Conservation (phyloP, 208 protist species). For the Leishmania mexicana region DNA sequence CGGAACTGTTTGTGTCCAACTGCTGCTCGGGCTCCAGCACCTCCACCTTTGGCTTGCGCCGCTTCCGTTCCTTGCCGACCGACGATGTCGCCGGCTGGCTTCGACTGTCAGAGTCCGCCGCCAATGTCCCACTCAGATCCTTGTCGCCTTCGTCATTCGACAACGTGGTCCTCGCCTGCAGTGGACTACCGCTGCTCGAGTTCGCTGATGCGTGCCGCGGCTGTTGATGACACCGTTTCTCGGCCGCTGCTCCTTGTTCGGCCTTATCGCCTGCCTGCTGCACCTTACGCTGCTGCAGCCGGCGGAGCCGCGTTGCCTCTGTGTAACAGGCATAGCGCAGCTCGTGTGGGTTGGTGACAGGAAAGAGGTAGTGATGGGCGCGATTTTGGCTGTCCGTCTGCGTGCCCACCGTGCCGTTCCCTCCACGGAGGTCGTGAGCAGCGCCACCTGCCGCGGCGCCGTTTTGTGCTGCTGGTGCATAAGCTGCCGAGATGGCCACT, state of each 20-base stretch:
- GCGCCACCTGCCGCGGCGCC: not conserved
- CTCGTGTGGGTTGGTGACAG: constrained; percentile 58
- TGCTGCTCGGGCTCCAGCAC: constrained; percentile 24
- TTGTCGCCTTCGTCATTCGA: constrained; percentile 13
- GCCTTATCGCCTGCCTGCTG: constrained; percentile 15
- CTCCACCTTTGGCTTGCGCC: constrained; percentile 21
- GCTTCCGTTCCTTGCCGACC: not conserved
- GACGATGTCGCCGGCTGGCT: not conserved
- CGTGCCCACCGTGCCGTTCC: not conserved
- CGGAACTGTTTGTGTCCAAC: constrained; percentile 10
- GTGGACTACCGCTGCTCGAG: not conserved
- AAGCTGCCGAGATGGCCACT: constrained; percentile 15
- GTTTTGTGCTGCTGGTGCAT: not conserved
- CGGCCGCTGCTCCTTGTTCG: constrained; percentile 5
- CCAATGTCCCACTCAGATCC: not conserved
- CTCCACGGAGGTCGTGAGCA: not conserved
- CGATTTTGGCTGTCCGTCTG: not conserved
- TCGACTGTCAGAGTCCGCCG: constrained; percentile 6
- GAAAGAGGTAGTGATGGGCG: constrained; percentile 30
- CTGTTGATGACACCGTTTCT: constrained; percentile 10
- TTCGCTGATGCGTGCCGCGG: not conserved
- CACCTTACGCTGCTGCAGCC: constrained; percentile 9
- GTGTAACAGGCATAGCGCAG: constrained; percentile 45
- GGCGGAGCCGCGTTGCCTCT: constrained; percentile 25
- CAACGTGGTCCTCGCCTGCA: not conserved